These are phyloP conservation scores for Cyclotella choctawhatcheeana DNA, from an alignment of 108 stramenopile species.

Conservation along the genomic window DNA sequence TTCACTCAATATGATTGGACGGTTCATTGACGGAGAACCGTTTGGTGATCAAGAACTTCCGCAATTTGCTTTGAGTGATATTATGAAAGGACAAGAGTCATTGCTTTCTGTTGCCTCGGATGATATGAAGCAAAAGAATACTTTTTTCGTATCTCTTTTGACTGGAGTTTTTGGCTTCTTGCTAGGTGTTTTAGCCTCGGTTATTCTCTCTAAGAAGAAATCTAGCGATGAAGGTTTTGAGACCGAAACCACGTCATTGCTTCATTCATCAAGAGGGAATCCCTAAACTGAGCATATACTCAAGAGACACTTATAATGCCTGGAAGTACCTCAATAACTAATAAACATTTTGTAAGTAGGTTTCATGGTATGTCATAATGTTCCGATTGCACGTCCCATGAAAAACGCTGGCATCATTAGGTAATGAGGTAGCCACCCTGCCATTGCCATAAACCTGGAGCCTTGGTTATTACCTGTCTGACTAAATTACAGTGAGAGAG, in stretches of 20 bases:
- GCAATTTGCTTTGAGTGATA: slow-evolving; percentile 4
- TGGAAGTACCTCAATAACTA: too few relatives aligned
- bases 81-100: neutral
- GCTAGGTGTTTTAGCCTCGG: slow-evolving; percentile 17
- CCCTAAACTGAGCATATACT: too few relatives aligned
- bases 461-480: too few relatives aligned
- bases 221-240: slow-evolving; percentile 1
- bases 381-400: too few relatives aligned
- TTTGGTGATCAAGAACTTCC: slow-evolving; percentile 59
- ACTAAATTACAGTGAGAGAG: too few relatives aligned
- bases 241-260: slow-evolving; percentile 24
- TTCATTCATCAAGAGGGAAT: too few relatives aligned
- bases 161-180: slow-evolving; percentile 36
- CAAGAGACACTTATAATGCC: too few relatives aligned
- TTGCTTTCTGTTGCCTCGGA: neutral
- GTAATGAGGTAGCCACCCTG: too few relatives aligned
- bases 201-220: neutral
- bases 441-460: too few relatives aligned
- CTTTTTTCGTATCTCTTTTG: neutral
- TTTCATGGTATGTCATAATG: too few relatives aligned
- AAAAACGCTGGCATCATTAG: too few relatives aligned
- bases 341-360: too few relatives aligned
- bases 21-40: slow-evolving; percentile 50
- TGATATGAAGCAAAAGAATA: neutral
- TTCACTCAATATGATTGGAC: slow-evolving; percentile 60